phyloP scores from a whole-genome alignment of 1,284 basidiomycete genomes.

The Irpex lacteus region DNA sequence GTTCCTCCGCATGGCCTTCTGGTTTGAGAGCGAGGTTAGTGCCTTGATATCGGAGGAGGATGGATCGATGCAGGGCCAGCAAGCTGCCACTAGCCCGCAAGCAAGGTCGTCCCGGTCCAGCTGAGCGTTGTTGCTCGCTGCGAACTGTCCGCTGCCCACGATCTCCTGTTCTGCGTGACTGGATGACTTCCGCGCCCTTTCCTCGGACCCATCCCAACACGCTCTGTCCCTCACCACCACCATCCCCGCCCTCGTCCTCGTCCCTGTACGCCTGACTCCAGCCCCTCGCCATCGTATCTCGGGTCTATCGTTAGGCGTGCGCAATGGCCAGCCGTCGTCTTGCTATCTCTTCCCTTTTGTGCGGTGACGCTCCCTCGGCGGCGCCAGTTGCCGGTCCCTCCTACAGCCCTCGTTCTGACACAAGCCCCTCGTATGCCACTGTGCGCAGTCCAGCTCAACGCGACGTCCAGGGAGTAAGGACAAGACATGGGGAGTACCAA shows the following conservation, averaged over 20 bases:
- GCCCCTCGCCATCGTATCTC: background rate
- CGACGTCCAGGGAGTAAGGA: background rate
- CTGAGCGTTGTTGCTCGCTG: background rate
- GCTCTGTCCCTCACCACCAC: conserved; percentile 9
- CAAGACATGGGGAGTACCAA: conserved; percentile 13
- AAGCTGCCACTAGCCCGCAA: background rate
- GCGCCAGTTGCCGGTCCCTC: conserved; percentile 23
- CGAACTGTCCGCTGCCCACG: background rate
- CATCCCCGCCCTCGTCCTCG: background rate
- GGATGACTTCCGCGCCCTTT: conserved; percentile 10
- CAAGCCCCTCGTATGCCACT: background rate
- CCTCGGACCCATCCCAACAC: conserved; percentile 5
- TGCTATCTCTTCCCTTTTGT: conserved; percentile 70
- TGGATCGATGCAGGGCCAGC: background rate
- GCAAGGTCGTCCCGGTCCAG: background rate
- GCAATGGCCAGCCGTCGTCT: conserved; percentile 64
- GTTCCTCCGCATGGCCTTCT: background rate
- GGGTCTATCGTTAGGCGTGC: conserved; percentile 2
- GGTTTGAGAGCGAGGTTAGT: background rate
- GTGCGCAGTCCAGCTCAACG: background rate
- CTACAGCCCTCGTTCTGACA: conserved; percentile 14
- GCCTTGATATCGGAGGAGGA: background rate
- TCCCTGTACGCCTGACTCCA: background rate
- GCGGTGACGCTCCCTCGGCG: conserved; percentile 41
- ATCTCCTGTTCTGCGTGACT: background rate